Evolutionary conservation across 2,329 filamentous ascomycete genomes (phyloP), one percentile per base, ranked within the genome.

Genomic region (Fusarium keratoplasticum): DNA sequence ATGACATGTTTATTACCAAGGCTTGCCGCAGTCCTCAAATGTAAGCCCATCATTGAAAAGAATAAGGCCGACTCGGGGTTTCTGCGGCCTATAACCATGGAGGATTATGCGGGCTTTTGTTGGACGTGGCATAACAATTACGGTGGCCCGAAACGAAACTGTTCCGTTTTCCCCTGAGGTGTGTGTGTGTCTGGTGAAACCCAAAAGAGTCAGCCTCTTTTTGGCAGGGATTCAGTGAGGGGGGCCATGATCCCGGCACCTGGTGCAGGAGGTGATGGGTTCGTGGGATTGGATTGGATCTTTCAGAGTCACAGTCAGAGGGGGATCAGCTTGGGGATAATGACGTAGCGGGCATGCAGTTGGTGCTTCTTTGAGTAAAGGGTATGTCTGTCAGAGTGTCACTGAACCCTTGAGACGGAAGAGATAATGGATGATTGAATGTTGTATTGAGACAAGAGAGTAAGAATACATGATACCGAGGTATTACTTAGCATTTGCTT

Each of bases 281-380:
- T 69, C 33, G 60, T 50, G 20, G 31, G 59, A 61, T 62, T 62
- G 60, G 44, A 62, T 61, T 36, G 35, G 35, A 18, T 36, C 35
- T 31, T 33, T 6, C 22, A 55, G 47, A 40, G 29, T 47, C n/a
- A 5, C 25, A 25, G 20, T 40, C 22, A 20, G 52, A 44, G 44
- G 38, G 38, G 27, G 40, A 38, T 40, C 25, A 33, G n/a, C 54
- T 36, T 18, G 14, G 14, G 22, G 33, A n/a, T 2, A 35, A 74
- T 75, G 72, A 75, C 72, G 72, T 75, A 73, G 58, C 1, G 42
- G 35, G 55, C 13, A 42, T 71, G 69, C 69, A 66, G 66, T 66
- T 59, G 36, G 27, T 59, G 52, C 68, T 66, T 61, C 35, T 52
- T 70, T 36, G 66, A 70, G 66, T 66, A 70, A 61, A 61, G 54